Evolutionary conservation across 176 grass and related monocot species (phyloP), one percentile per base, ranked within the genome.

Genomic region (bread wheat (Triticum aestivum)): DNA sequence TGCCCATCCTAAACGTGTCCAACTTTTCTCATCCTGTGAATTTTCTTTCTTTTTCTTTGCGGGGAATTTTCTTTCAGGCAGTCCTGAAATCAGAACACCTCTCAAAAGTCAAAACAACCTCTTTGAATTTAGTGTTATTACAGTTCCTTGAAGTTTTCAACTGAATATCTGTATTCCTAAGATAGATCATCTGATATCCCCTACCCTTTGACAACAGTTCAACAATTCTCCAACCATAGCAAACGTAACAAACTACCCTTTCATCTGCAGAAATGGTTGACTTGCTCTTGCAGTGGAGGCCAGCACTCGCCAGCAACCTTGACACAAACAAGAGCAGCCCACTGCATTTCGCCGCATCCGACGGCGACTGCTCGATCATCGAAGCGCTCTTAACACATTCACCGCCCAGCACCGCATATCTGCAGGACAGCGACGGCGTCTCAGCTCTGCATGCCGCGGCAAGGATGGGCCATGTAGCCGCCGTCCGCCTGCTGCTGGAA

Each of bases 211-310:
- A 5, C 2, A 71, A 18, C 67, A 20, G 1, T 70, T 39, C 18
- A 33, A 2, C 13, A 33, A 37, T 39, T 34, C 1, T 11, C 20
- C 3, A 24, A 72, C 2, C 37, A 44, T 73, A 73, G 4, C 37
- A 61, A 30, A 59, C 26, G 8, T 66, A 20, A 27, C 45, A 47
- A 30, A 54, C 26, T 3, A 29, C 26, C 11, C 15, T 4, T 39
- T 27, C 5, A 27, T 35, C 52, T 33, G 8, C 64, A 92, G 91
- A 90, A 73, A 85, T 90, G 59, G 61, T 62, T 13, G 81, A 54
- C 14, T 51, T 90, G 85, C 70, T 93, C 45, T 42, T 93, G 21
- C 49, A 81, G 64, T 93, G 85, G 88, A 81, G 61, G 5, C 35
- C 88, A 13, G 3, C 17, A 17, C 79, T 93, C 3, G 61, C 81